phyloP scores from a whole-genome alignment of 2,329 filamentous ascomycete species.

The Akanthomyces muscarius region DNA sequence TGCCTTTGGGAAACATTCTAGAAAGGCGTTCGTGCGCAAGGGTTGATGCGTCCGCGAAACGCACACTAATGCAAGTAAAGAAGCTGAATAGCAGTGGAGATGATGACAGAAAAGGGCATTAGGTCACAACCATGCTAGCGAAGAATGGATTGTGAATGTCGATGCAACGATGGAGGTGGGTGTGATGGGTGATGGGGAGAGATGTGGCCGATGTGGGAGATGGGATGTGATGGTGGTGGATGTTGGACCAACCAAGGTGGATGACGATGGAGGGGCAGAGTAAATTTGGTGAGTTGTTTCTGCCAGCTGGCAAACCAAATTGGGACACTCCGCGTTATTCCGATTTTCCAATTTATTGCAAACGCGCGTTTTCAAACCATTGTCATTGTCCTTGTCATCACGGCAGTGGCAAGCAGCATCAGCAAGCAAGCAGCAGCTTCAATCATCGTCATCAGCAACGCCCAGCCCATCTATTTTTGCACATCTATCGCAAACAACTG shows the following conservation, averaged over 20 bases:
- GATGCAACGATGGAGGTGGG: not conserved
- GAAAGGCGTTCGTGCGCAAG: conserved; percentile 10
- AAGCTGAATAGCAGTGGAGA: conserved; percentile 12
- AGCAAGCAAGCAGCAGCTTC: not conserved
- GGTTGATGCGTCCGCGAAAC: not conserved
- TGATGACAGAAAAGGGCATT: not conserved
- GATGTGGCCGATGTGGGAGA: not conserved
- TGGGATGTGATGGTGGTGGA: not conserved
- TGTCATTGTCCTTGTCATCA: not conserved
- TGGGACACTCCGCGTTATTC: not conserved
- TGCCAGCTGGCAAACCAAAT: not conserved
- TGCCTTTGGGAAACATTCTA: conserved; percentile 8
- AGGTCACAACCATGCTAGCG: not conserved
- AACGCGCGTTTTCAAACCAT: not conserved
- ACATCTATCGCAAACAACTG: conserved; percentile 3
- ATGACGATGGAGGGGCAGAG: not conserved
- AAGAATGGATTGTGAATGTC: no score
- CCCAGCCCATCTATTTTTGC: not conserved
- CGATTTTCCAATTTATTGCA: not conserved
- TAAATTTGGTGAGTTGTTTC: not conserved
- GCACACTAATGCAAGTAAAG: conserved; percentile 7
- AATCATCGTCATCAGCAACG: not conserved
- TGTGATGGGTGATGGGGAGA: not conserved
- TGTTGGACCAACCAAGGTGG: not conserved
- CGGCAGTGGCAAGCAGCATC: not conserved